phyloP scores from a whole-genome alignment of 1,284 basidiomycete genomes.

The Rhodotorula sp. region DNA sequence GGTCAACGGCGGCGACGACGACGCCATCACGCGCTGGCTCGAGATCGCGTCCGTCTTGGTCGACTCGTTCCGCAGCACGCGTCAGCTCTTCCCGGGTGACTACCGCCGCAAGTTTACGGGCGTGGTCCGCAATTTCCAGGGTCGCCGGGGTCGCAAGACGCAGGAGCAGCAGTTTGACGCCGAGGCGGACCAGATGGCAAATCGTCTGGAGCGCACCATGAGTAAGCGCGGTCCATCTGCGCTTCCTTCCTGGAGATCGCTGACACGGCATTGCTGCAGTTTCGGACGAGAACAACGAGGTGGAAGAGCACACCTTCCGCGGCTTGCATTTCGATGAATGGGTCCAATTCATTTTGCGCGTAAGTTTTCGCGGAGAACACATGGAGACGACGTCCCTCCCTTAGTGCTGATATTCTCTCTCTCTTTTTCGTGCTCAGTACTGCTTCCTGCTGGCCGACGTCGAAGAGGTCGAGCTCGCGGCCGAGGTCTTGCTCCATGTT shows the following conservation, averaged over 20 bases:
- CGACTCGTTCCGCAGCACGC: conserved; percentile 82
- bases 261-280: background rate
- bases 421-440: conserved; percentile 59
- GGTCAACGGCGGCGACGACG: conserved; percentile 49
- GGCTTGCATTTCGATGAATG: conserved; percentile 82
- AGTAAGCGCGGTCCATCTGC: conserved; percentile 53
- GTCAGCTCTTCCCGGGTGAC: conserved; percentile 74
- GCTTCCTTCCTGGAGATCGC: background rate
- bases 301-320: conserved; percentile 64
- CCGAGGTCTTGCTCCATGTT: conserved; percentile 77
- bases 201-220: conserved; percentile 69
- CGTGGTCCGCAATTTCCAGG: conserved; percentile 29
- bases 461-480: conserved; percentile 65
- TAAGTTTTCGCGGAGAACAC: conserved; percentile 47
- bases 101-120: conserved; percentile 47
- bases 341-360: conserved; percentile 81
- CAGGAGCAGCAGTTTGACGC: conserved; percentile 54
- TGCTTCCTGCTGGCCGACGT: conserved; percentile 69
- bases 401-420: background rate
- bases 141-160: conserved; percentile 40
- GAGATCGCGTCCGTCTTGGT: conserved; percentile 79
- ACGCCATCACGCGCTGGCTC: conserved; percentile 64
- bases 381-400: background rate
- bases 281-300: conserved; percentile 44
- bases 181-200: conserved; percentile 70